phyloP scores from a whole-genome alignment of 331 rosid genomes.

The Phaseolus coccineus region DNA sequence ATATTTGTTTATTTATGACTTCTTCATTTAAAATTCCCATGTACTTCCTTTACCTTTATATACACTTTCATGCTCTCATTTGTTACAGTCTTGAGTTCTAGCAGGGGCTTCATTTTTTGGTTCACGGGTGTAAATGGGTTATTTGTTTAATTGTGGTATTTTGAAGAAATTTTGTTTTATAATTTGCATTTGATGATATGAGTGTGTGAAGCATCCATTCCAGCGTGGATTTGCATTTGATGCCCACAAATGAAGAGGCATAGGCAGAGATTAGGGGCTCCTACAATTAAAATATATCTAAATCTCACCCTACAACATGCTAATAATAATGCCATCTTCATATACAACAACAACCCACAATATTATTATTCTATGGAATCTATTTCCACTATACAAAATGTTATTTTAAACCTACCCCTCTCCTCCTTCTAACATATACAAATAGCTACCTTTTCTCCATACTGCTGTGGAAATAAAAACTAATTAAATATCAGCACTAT shows the following conservation, averaged over 20 bases:
- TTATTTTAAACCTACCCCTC: not conserved
- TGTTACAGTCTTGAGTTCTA: too few species aligned
- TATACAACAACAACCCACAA: not conserved
- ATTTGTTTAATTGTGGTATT: too few species aligned
- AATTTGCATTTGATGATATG: not conserved
- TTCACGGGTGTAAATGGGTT: too few species aligned
- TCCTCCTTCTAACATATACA: not conserved
- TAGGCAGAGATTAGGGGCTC: slow-evolving; percentile 34
- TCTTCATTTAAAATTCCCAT: too few species aligned
- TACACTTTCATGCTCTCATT: too few species aligned
- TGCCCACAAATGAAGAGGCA: slow-evolving; percentile 39
- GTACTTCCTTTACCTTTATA: too few species aligned
- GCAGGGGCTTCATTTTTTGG: too few species aligned
- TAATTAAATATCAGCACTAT: slow-evolving; percentile 36
- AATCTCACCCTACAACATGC: slow-evolving; percentile 30
- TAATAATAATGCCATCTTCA: slow-evolving; percentile 42
- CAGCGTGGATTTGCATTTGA: slow-evolving; percentile 63
- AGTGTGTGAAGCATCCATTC: slow-evolving; percentile 36
- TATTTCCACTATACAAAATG: not conserved
- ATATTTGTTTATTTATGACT: too few species aligned
- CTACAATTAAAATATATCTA: slow-evolving; percentile 23
- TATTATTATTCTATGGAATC: slow-evolving; percentile 17
- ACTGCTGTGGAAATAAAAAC: slow-evolving; percentile 8
- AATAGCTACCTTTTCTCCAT: slow-evolving; percentile 12
- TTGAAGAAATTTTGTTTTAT: too few species aligned